Conservation (phyloP, 257 asterid species). For the Cruciata laevipes region DNA sequence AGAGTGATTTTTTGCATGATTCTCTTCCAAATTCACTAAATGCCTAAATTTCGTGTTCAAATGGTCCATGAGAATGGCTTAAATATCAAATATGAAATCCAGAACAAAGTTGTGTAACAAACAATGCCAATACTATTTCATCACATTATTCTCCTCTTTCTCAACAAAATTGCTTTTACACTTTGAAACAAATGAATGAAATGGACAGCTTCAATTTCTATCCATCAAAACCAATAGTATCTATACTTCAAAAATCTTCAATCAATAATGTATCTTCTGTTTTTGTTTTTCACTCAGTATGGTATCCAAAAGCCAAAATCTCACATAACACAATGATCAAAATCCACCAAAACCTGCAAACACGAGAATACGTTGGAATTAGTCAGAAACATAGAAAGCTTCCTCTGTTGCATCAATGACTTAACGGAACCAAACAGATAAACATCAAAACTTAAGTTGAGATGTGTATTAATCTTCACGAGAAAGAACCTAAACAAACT, state of each 20-base stretch:
- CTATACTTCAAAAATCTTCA: constrained; percentile 15
- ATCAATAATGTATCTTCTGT: neutral
- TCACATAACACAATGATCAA: neutral
- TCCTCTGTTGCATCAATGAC: too few relatives aligned
- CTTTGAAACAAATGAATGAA: constrained; percentile 1
- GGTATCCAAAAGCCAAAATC: constrained; percentile 6
- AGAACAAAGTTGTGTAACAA: neutral
- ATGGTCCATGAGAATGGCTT: neutral
- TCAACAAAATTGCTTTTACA: constrained; percentile 1
- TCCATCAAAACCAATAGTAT: neutral
- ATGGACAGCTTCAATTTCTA: neutral
- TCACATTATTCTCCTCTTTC: neutral
- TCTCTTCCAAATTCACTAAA: too few relatives aligned
- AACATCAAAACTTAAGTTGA: neutral
- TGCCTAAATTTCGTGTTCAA: too few relatives aligned
- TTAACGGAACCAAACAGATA: neutral
- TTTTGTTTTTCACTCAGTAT: neutral
- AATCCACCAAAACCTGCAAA: constrained; percentile 20
- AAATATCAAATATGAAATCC: neutral
- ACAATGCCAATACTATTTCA: neutral
- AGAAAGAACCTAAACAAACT: neutral
- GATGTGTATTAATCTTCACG: neutral
- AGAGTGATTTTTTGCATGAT: too few relatives aligned
- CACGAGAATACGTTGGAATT: neutral
- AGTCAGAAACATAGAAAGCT: neutral